phyloP scores from a whole-genome alignment of 345 rosid genomes.

The Rubroshorea leprosula region DNA sequence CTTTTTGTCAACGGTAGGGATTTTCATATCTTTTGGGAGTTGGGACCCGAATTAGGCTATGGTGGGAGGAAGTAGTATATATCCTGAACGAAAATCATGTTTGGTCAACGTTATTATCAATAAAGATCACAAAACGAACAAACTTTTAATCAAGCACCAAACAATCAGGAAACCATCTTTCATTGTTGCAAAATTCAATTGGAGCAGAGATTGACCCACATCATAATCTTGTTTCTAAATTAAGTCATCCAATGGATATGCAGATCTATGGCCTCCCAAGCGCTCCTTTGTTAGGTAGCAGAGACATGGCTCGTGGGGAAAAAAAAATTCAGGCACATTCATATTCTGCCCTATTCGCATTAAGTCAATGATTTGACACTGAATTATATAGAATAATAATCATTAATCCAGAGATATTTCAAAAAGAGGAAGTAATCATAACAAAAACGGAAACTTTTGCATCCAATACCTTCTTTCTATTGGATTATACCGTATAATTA shows the following conservation, averaged over 20 bases:
- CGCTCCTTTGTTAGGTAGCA: no score
- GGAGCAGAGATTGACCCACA: slow-evolving; percentile 8
- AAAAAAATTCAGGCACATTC: no score
- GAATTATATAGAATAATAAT: slow-evolving; percentile 17
- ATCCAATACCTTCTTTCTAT: no score
- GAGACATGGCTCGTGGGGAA: no score
- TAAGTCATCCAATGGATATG: neutral
- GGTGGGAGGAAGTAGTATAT: slow-evolving; percentile 1
- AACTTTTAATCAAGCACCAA: slow-evolving; percentile 13
- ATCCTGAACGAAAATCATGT: neutral
- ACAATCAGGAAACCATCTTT: slow-evolving; percentile 12
- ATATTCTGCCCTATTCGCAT: no score
- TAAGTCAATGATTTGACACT: neutral
- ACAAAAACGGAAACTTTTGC: no score
- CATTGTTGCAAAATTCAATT: neutral
- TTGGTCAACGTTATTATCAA: slow-evolving; percentile 15
- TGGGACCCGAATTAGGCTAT: neutral
- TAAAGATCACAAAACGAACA: neutral
- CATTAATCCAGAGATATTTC: slow-evolving; percentile 22
- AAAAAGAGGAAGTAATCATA: slow-evolving; percentile 22
- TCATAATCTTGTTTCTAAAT: slow-evolving; percentile 1
- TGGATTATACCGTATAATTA: no score
- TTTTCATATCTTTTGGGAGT: no score
- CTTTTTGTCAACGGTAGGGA: no score
- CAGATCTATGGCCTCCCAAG: neutral